A percentile compares a stretch with the other conserved stretches of the same genome.
phyloP scores from a whole-genome alignment of 2,329 filamentous ascomycete genomes.

The Pseudogymnoascus sp. region DNA sequence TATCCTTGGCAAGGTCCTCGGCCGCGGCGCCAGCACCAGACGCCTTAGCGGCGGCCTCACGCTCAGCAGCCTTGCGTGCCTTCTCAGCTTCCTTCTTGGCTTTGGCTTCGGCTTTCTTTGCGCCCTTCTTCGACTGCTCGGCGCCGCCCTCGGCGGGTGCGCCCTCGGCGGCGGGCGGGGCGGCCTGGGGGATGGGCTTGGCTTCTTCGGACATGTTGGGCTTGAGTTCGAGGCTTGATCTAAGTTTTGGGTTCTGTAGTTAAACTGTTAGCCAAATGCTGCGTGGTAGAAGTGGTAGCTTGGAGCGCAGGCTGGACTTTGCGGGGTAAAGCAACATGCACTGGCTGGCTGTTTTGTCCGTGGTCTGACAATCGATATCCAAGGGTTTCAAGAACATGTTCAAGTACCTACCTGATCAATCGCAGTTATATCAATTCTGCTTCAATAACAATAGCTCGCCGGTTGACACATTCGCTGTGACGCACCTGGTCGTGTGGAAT shows the following conservation, averaged over 20 bases:
- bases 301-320: neutral
- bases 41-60: slow-evolving; percentile 61
- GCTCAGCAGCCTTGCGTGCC: slow-evolving; percentile 55
- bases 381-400: neutral
- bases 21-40: slow-evolving; percentile 55
- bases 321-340: neutral
- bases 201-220: neutral
- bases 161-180: slow-evolving; percentile 8
- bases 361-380: neutral
- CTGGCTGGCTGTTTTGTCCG: neutral
- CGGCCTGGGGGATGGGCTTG: neutral
- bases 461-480: slow-evolving; percentile 6
- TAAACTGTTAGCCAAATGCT: neutral
- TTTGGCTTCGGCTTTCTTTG: slow-evolving; percentile 31
- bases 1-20: slow-evolving; percentile 38
- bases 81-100: neutral
- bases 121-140: slow-evolving; percentile 37
- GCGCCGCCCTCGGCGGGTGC: slow-evolving; percentile 10
- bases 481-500: neutral
- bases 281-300: neutral
- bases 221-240: neutral
- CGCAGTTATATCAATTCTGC: neutral
- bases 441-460: neutral
- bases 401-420: neutral
- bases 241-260: neutral